Percentiles rank a stretch among this genome's conserved stretches.
phyloP scores from a whole-genome alignment of 2,329 filamentous ascomycete genomes.

The Blastomyces gilchristii region DNA sequence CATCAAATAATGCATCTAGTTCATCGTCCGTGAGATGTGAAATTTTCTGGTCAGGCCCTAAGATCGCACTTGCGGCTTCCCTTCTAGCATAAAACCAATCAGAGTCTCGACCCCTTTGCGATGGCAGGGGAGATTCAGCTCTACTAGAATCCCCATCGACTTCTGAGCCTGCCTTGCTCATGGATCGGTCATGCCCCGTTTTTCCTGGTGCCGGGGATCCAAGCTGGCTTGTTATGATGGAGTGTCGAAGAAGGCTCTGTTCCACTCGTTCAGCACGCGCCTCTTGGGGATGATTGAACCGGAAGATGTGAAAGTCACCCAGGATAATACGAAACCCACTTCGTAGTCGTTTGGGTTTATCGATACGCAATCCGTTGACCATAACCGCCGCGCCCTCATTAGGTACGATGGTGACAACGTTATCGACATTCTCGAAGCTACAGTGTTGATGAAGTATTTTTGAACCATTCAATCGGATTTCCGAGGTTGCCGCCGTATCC shows the following conservation, averaged over 20 bases:
- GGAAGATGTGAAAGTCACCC: constrained; percentile 92
- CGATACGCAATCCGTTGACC: constrained; percentile 88
- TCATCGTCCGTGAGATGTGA: constrained; percentile 86
- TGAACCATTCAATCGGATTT: constrained; percentile 87
- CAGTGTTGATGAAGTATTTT: constrained; percentile 91
- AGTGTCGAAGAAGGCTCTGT: constrained; percentile 77
- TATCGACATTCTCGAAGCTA: constrained; percentile 85
- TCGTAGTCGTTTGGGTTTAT: constrained; percentile 72
- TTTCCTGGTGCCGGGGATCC: constrained; percentile 53
- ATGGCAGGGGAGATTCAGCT: constrained; percentile 67
- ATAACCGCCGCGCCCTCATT: constrained; percentile 91
- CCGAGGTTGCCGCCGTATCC: constrained; percentile 69
- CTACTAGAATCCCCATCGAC: constrained; percentile 60
- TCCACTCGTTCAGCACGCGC: constrained; percentile 85
- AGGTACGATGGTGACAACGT: constrained; percentile 82
- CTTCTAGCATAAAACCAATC: constrained; percentile 91
- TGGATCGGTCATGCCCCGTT: constrained; percentile 63
- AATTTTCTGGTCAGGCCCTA: constrained; percentile 87
- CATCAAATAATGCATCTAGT: constrained; percentile 83
- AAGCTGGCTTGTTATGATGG: constrained; percentile 55
- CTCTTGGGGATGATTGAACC: constrained; percentile 96
- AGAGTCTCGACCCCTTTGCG: constrained; percentile 60
- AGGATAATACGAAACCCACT: constrained; percentile 93
- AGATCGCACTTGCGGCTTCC: constrained; percentile 82
- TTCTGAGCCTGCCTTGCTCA: constrained; percentile 71